These are phyloP conservation scores for Clavispora vitiphila DNA, from an alignment of 805 yeast species.

Conservation along the genomic window DNA sequence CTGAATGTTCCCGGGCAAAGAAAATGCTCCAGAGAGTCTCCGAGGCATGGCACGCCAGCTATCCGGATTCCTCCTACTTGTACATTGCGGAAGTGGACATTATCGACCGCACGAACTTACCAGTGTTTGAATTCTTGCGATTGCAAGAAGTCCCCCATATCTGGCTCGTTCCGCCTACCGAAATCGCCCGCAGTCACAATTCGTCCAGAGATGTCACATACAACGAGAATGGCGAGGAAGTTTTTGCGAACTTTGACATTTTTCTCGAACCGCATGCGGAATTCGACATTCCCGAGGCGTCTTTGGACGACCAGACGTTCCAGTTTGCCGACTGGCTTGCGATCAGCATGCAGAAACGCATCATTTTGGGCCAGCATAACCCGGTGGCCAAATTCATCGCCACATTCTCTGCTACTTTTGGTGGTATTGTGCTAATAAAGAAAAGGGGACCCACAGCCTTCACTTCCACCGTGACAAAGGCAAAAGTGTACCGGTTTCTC, in stretches of 20 bases:
- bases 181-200: slow-evolving; percentile 11
- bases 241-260: slow-evolving; percentile 14
- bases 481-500: slow-evolving; percentile 16
- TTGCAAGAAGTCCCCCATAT: slow-evolving; percentile 57
- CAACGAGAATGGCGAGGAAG: slow-evolving; percentile 18
- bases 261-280: slow-evolving; percentile 26
- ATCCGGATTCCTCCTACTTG: slow-evolving; percentile 36
- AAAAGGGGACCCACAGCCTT: slow-evolving; percentile 36
- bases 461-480: slow-evolving; percentile 17
- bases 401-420: slow-evolving; percentile 44
- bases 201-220: slow-evolving; percentile 11
- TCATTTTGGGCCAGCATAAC: slow-evolving; percentile 38
- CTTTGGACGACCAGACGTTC: slow-evolving; percentile 32
- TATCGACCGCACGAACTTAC: slow-evolving; percentile 32
- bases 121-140: slow-evolving; percentile 35
- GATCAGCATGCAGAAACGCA: slow-evolving; percentile 37
- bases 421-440: slow-evolving; percentile 43
- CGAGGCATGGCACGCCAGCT: slow-evolving; percentile 38
- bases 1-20: slow-evolving; percentile 41
- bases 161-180: slow-evolving; percentile 59
- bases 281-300: slow-evolving; percentile 34
- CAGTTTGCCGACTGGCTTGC: slow-evolving; percentile 54
- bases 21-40: slow-evolving; percentile 39
- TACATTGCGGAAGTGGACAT: slow-evolving; percentile 52
- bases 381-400: slow-evolving; percentile 37